phyloP scores from a whole-genome alignment of 2,329 filamentous ascomycete genomes.

The Penicillium crustosum region DNA sequence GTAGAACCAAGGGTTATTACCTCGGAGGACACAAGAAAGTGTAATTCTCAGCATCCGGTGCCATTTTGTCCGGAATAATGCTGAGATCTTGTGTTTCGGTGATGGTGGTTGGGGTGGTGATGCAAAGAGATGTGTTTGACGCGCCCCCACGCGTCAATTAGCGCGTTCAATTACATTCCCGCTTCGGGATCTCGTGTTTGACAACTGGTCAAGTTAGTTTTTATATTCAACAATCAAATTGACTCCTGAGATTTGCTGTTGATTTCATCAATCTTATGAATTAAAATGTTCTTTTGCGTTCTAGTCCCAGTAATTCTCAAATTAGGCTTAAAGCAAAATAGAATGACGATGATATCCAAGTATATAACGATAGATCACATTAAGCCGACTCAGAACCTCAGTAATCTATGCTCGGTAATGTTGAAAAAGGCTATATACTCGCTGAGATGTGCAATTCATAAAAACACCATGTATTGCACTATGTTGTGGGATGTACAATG shows the following conservation, averaged over 20 bases:
- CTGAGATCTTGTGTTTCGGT: background rate
- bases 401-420: background rate
- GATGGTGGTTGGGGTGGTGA: slow-evolving; percentile 8
- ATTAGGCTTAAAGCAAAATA: no score
- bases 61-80: slow-evolving; percentile 18
- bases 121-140: slow-evolving; percentile 12
- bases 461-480: background rate
- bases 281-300: background rate
- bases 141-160: slow-evolving; percentile 25
- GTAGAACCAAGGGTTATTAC: slow-evolving; percentile 16
- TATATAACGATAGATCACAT: background rate
- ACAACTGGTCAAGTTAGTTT: background rate
- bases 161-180: slow-evolving; percentile 31
- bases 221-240: background rate
- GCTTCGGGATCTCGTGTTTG: slow-evolving; percentile 14
- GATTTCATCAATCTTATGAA: background rate
- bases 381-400: background rate
- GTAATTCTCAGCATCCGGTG: slow-evolving; percentile 17
- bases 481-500: background rate
- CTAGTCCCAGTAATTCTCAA: background rate
- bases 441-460: slow-evolving; percentile 3
- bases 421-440: background rate
- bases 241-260: background rate
- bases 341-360: background rate
- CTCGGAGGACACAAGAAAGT: slow-evolving; percentile 32